Evolutionary conservation across 2,329 filamentous ascomycete genomes (phyloP).

Genomic region (Clonostachys sp.): DNA sequence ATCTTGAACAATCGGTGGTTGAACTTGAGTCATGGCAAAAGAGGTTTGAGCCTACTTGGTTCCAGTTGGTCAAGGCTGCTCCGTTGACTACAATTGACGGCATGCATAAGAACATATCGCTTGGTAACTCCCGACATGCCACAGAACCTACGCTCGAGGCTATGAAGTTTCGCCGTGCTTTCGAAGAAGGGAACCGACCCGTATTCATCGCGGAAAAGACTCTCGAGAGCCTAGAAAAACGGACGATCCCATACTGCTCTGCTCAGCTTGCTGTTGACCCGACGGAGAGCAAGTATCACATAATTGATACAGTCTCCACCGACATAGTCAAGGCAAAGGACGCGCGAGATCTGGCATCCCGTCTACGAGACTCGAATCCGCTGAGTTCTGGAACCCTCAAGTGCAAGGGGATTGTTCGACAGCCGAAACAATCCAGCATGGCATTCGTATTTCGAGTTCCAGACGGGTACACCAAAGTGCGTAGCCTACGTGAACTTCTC

Average conservation of each 20-base stretch:
- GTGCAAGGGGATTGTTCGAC: constrained; percentile 1
- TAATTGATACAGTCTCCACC: not conserved
- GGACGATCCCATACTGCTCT: not conserved
- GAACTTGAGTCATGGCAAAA: constrained; percentile 7
- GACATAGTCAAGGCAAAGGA: not conserved
- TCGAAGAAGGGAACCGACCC: not conserved
- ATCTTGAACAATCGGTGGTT: constrained; percentile 3
- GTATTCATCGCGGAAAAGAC: not conserved
- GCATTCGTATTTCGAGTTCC: not conserved
- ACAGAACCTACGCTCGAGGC: constrained; percentile 14
- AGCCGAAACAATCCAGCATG: not conserved
- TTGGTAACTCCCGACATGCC: too few species aligned
- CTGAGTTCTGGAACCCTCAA: constrained; percentile 1
- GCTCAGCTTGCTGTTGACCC: not conserved
- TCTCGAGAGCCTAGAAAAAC: not conserved
- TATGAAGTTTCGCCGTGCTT: not conserved
- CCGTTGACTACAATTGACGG: not conserved
- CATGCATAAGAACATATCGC: not conserved
- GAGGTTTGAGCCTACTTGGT: constrained; percentile 7
- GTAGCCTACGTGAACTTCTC: constrained; percentile 3
- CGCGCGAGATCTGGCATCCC: not conserved
- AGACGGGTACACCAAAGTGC: not conserved
- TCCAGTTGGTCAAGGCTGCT: constrained; percentile 6
- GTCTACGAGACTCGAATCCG: not conserved
- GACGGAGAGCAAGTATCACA: not conserved